Evolutionary conservation across 768 basidiomycete species (phyloP).

Genomic region (Saitozyma sp.): DNA sequence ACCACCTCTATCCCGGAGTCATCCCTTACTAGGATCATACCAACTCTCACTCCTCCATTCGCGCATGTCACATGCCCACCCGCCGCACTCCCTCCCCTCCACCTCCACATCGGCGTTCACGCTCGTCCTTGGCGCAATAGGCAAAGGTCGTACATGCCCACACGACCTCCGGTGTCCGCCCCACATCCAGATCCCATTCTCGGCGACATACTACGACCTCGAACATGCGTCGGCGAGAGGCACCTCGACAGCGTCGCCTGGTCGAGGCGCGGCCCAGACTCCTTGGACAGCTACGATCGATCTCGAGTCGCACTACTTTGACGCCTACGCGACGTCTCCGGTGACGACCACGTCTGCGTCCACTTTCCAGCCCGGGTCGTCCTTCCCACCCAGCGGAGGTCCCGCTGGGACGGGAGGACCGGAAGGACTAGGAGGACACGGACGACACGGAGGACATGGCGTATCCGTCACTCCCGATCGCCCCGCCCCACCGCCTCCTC

Average conservation of each 20-base stretch:
- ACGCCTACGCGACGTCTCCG: slow-evolving; percentile 7
- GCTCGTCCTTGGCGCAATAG: slow-evolving; percentile 30
- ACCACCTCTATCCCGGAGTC: slow-evolving; percentile 40
- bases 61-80: slow-evolving; percentile 49
- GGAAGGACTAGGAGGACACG: neutral
- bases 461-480: no score
- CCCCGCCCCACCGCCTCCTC: slow-evolving; percentile 23
- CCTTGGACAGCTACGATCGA: slow-evolving; percentile 50
- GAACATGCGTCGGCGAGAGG: slow-evolving; percentile 15
- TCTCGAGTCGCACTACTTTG: slow-evolving; percentile 38
- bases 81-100: slow-evolving; percentile 31
- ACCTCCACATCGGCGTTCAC: slow-evolving; percentile 32
- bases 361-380: no score
- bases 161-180: slow-evolving; percentile 32
- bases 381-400: no score
- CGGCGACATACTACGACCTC: slow-evolving; percentile 46
- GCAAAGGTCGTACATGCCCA: slow-evolving; percentile 29
- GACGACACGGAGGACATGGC: neutral
- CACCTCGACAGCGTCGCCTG: neutral
- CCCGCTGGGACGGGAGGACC: neutral
- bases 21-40: slow-evolving; percentile 49
- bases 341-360: no score
- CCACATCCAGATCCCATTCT: slow-evolving; percentile 37
- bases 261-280: slow-evolving; percentile 21
- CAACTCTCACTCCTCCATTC: slow-evolving; percentile 51